These are phyloP conservation scores for Termitomyces eurrhizus DNA, from an alignment of 768 basidiomycete genomes.

Conservation along the genomic window DNA sequence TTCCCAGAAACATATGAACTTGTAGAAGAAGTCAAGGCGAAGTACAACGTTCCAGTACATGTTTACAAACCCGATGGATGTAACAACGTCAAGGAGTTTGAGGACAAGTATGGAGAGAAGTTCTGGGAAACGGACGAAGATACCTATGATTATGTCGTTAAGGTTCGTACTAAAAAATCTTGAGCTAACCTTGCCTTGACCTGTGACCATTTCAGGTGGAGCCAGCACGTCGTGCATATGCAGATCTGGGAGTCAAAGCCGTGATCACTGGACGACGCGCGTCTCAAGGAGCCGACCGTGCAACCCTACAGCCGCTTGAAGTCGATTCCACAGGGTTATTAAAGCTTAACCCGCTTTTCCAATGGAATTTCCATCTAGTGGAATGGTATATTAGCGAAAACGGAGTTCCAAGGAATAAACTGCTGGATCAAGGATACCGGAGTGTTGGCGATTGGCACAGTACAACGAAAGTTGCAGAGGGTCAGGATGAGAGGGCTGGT, in stretches of 20 bases:
- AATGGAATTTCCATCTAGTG: slow-evolving; percentile 83
- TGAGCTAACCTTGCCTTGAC: neutral
- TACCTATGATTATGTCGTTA: slow-evolving; percentile 88
- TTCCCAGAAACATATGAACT: slow-evolving; percentile 92
- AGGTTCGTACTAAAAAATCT: slow-evolving; percentile 44
- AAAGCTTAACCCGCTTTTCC: slow-evolving; percentile 91
- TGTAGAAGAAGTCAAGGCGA: slow-evolving; percentile 72
- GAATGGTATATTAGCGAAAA: slow-evolving; percentile 82
- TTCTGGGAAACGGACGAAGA: slow-evolving; percentile 89
- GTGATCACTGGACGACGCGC: slow-evolving; percentile 95
- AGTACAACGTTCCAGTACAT: slow-evolving; percentile 70
- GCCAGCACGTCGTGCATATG: slow-evolving; percentile 86
- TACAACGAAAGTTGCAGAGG: slow-evolving; percentile 65
- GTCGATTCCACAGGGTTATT: slow-evolving; percentile 86
- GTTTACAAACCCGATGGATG: slow-evolving; percentile 79
- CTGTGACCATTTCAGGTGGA: slow-evolving; percentile 61
- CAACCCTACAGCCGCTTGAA: slow-evolving; percentile 79
- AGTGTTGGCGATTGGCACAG: slow-evolving; percentile 99
- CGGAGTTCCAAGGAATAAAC: slow-evolving; percentile 81
- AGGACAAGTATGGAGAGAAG: slow-evolving; percentile 69
- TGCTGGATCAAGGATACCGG: slow-evolving; percentile 89
- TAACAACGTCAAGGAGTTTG: slow-evolving; percentile 67
- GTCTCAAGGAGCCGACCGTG: slow-evolving; percentile 91
- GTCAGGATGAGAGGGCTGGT: slow-evolving; percentile 84
- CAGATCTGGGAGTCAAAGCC: slow-evolving; percentile 69